Evolutionary conservation across 139 green algal species (phyloP), one percentile per base, ranked within the genome.

Genomic region (Desmodesmus armatus): DNA sequence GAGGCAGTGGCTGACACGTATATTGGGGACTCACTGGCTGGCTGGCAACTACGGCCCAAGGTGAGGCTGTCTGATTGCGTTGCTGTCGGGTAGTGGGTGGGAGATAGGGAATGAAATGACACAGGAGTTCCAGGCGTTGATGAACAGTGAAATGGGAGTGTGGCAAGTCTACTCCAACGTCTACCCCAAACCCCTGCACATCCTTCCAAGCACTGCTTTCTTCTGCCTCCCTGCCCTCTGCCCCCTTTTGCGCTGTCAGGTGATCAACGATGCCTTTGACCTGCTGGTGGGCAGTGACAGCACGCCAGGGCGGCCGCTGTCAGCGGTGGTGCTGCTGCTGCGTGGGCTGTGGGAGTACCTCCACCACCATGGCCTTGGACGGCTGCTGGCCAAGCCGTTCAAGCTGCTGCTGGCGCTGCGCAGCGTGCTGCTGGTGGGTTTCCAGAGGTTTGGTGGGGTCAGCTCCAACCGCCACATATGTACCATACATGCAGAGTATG

Each of bases 331-430:
- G 44, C 41, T 66, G 67, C 67, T 86, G 67, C 4, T 79, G 66
- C 80, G 80, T 2, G 80, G 29, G 31, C 51, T 86, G 49, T 86
- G 80, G 80, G 67, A 86, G 67, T 79, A 80, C 49, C 37, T 86
- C 37, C 69, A 86, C 37, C 13, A 43, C 2, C 69, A 79, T 17
- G 80, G 65, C 9, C 55, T 86, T 33, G 49, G 67, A 0, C 67
- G 49, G 1, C 39, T 62, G 49, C 80, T 86, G 67, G 66, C 80
- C 25, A 86, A 86, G 49, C 80, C 80, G 21, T 15, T 86, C 49
- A 86, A 86, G 80, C 33, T 78, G 23, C 39, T 78, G 51, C 37
- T 43, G 23, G 80, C 80, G 37, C 25, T 86, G 37, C 71, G 80
- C 40, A 86, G 72, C 55, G 19, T 60, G 9, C 67, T 86, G 47